A percentile compares a stretch with the other conserved stretches of the same genome.
phyloP scores from a whole-genome alignment of 176 grass and related monocot genomes.

The Chrysopogon serrulatus region DNA sequence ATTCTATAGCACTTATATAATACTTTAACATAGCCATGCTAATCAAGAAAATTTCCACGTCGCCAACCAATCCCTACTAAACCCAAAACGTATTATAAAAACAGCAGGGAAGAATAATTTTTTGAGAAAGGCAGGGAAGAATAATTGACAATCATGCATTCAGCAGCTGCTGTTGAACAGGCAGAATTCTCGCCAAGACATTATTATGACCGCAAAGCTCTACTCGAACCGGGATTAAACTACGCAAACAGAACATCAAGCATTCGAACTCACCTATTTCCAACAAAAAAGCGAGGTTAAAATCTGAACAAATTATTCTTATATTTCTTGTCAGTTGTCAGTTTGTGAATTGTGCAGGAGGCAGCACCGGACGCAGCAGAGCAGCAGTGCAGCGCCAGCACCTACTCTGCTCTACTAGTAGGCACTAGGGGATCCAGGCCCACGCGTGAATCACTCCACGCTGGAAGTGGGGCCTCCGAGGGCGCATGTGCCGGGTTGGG shows the following conservation, averaged over 20 bases:
- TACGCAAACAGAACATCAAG: background rate
- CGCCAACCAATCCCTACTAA: slow-evolving; percentile 9
- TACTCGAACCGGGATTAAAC: slow-evolving; percentile 8
- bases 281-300: background rate
- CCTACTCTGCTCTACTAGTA: background rate
- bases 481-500: slow-evolving; percentile 23
- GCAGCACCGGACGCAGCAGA: no score
- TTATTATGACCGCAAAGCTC: slow-evolving; percentile 1
- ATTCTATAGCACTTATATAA: background rate
- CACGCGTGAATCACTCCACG: slow-evolving; percentile 40
- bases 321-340: no score
- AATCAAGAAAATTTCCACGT: background rate
- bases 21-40: background rate
- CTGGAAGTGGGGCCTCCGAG: slow-evolving; percentile 18
- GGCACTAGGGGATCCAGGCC: background rate
- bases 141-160: slow-evolving; percentile 31
- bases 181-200: background rate
- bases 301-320: background rate
- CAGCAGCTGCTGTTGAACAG: slow-evolving; percentile 9
- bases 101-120: background rate
- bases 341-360: no score
- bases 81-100: background rate
- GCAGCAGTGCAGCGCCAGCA: background rate
- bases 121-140: no score
- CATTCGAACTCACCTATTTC: background rate